Evolutionary conservation across 1,284 basidiomycete species (phyloP).

Genomic region (Mycosarcoma mackinlayi): DNA sequence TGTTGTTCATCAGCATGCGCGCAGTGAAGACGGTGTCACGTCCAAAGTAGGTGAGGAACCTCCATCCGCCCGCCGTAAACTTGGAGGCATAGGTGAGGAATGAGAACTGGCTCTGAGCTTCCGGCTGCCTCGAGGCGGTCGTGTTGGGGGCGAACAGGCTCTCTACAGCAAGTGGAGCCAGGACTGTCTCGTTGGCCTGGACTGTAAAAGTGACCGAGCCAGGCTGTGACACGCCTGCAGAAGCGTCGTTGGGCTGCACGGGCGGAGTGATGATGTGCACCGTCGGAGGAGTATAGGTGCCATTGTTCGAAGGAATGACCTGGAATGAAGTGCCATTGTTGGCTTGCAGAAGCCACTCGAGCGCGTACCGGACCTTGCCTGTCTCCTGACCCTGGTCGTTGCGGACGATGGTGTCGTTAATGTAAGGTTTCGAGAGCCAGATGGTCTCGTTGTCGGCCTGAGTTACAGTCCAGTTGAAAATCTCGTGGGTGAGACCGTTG

Average conservation of each 20-base stretch:
- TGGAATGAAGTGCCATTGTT: slow-evolving; percentile 31
- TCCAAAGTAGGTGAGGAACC: slow-evolving; percentile 70
- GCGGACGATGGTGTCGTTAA: slow-evolving; percentile 56
- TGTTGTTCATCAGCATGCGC: slow-evolving; percentile 69
- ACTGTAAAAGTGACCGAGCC: slow-evolving; percentile 68
- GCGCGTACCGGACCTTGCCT: slow-evolving; percentile 25
- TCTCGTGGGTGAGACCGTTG: slow-evolving; percentile 61
- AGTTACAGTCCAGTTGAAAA: slow-evolving; percentile 71
- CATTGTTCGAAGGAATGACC: slow-evolving; percentile 54
- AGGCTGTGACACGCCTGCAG: slow-evolving; percentile 19
- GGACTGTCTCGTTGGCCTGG: slow-evolving; percentile 70
- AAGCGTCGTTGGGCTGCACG: slow-evolving; percentile 49
- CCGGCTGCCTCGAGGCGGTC: slow-evolving; percentile 46
- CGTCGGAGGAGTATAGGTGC: slow-evolving; percentile 65
- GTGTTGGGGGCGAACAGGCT: slow-evolving; percentile 67
- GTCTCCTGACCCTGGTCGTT: slow-evolving; percentile 26
- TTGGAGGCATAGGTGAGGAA: slow-evolving; percentile 69
- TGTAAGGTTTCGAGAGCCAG: slow-evolving; percentile 70
- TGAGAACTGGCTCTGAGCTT: slow-evolving; percentile 68
- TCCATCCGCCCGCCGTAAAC: slow-evolving; percentile 71
- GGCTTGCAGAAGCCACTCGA: slow-evolving; percentile 40
- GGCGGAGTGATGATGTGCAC: slow-evolving; percentile 62
- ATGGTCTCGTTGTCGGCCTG: slow-evolving; percentile 65
- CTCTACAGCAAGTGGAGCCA: slow-evolving; percentile 67
- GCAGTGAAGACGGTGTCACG: slow-evolving; percentile 71